Evolutionary conservation across 2,329 filamentous ascomycete species (phyloP).

Genomic region (Didymella arachidicola): DNA sequence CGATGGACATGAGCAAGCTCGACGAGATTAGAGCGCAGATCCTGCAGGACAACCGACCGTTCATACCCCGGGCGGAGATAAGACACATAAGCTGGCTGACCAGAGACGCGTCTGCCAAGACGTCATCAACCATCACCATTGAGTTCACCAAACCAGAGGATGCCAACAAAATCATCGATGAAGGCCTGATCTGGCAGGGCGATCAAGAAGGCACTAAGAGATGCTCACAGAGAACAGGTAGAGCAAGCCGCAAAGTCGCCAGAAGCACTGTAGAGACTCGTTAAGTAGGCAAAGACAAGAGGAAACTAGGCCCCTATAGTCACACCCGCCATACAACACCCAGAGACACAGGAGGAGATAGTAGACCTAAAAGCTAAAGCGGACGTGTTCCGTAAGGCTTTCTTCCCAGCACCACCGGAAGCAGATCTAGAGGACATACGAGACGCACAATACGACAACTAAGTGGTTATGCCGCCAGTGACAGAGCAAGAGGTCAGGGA

Average conservation of each 20-base stretch:
- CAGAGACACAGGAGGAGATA: slow-evolving; percentile 13
- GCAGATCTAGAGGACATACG: slow-evolving; percentile 28
- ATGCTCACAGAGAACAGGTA: slow-evolving; percentile 31
- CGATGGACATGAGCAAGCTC: too few species aligned
- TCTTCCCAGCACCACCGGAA: slow-evolving; percentile 12
- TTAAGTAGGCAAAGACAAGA: slow-evolving; percentile 37
- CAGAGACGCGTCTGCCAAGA: too few species aligned
- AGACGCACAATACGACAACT: slow-evolving; percentile 23
- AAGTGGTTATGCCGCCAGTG: slow-evolving; percentile 29
- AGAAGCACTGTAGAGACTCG: slow-evolving; percentile 35
- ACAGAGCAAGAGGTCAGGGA: too few species aligned
- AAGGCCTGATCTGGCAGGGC: too few species aligned
- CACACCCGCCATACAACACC: slow-evolving; percentile 22
- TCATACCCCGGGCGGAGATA: too few species aligned
- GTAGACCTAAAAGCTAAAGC: slow-evolving; percentile 22
- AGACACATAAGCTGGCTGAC: too few species aligned
- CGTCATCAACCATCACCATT: too few species aligned
- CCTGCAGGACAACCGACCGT: too few species aligned
- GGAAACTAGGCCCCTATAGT: slow-evolving; percentile 13
- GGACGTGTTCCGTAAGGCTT: slow-evolving; percentile 13
- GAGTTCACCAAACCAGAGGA: too few species aligned
- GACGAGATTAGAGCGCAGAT: too few species aligned
- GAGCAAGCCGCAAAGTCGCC: slow-evolving; percentile 8
- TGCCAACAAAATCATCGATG: too few species aligned
- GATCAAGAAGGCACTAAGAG: slow-evolving; percentile 27